Conservation (phyloP, 192 early-diverging fungal species). For the Chytriomyces confervae region DNA sequence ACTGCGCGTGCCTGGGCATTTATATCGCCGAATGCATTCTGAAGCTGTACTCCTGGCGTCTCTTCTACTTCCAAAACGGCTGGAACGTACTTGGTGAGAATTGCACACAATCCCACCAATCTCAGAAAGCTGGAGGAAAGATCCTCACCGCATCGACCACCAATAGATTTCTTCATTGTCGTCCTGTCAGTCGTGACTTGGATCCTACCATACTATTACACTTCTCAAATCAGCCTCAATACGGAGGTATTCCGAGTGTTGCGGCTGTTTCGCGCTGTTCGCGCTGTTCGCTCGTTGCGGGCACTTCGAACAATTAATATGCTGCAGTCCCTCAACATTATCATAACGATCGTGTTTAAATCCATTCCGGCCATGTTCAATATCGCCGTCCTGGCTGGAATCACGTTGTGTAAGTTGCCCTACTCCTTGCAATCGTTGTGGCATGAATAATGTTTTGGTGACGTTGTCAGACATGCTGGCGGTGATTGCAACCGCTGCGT, state of each 20-base stretch:
- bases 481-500: conserved; percentile 39
- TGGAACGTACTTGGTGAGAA: conserved; percentile 48
- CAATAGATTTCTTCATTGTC: conserved; percentile 41
- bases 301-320: conserved; percentile 42
- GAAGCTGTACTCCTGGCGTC: conserved; percentile 41
- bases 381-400: conserved; percentile 38
- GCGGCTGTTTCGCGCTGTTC: conserved; percentile 38
- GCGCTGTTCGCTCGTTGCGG: conserved; percentile 38
- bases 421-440: not conserved
- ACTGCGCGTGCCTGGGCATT: conserved; percentile 46
- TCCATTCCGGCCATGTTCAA: conserved; percentile 53
- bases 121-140: not conserved
- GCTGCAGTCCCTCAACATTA: conserved; percentile 45
- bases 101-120: not conserved
- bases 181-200: conserved; percentile 29
- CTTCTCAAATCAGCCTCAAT: conserved; percentile 30
- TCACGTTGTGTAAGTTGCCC: conserved; percentile 42
- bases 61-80: conserved; percentile 37
- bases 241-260: conserved; percentile 38
- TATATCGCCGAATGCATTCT: conserved; percentile 42
- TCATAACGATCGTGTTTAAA: conserved; percentile 44
- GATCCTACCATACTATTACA: conserved; percentile 35
- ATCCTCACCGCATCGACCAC: not conserved
- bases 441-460: not conserved
- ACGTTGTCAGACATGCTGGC: conserved; percentile 43